phyloP scores from a whole-genome alignment of 2,329 filamentous ascomycete species.

The Graphium sp. region DNA sequence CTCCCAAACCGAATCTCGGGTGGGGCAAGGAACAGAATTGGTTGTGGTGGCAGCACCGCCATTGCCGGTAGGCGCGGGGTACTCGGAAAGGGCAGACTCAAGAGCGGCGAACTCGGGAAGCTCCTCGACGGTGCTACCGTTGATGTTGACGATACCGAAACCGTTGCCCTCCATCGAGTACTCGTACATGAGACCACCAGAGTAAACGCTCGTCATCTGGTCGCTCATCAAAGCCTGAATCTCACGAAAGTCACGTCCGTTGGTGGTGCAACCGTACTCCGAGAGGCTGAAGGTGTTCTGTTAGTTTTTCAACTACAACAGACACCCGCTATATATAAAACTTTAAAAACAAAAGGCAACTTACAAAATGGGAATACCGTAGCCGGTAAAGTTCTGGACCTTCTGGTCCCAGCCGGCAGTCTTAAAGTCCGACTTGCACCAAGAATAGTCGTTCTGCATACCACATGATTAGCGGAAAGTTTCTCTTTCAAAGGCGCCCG shows the following conservation, averaged over 20 bases:
- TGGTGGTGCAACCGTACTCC: constrained; percentile 80
- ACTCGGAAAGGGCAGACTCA: constrained; percentile 26
- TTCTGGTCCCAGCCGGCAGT: constrained; percentile 73
- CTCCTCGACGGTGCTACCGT: constrained; percentile 35
- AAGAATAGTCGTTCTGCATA: constrained; percentile 61
- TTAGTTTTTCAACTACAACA: too few species aligned
- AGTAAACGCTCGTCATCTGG: constrained; percentile 82
- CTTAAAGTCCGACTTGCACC: constrained; percentile 57
- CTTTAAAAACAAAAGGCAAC: too few species aligned
- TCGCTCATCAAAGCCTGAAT: constrained; percentile 60
- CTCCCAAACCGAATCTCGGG: constrained; percentile 28
- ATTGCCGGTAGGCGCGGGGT: constrained; percentile 31
- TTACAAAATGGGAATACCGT: constrained; percentile 72
- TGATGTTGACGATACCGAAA: constrained; percentile 58
- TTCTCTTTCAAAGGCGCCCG: too few species aligned
- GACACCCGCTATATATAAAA: too few species aligned
- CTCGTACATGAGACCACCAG: constrained; percentile 90
- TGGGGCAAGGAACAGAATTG: constrained; percentile 29
- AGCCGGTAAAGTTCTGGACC: constrained; percentile 73
- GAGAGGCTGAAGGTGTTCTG: constrained; percentile 41
- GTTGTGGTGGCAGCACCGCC: constrained; percentile 32
- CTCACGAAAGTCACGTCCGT: constrained; percentile 69
- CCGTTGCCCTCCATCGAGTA: constrained; percentile 68
- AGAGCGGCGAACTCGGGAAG: constrained; percentile 41
- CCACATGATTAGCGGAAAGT: too few species aligned